These are phyloP conservation scores for Citrullus mucosospermus DNA, from an alignment of 306 rosid genomes.

Conservation along the genomic window DNA sequence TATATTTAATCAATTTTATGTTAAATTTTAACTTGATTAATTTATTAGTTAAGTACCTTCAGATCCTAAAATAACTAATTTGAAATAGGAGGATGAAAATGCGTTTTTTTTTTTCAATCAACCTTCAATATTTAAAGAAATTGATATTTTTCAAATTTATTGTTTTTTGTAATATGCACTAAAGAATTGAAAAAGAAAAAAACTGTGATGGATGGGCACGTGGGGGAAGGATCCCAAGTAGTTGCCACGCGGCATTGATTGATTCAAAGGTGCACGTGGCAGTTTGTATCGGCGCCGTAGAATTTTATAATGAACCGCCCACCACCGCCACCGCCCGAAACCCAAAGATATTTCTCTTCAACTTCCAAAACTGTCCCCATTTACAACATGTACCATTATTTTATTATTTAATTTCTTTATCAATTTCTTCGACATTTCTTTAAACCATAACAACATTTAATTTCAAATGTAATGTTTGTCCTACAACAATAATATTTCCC, in stretches of 20 bases:
- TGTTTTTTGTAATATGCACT: no score
- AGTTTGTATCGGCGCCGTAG: neutral
- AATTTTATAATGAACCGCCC: neutral
- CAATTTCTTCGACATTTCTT: neutral
- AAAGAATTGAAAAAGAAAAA: neutral
- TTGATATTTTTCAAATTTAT: no score
- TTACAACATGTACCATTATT: neutral
- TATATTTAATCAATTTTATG: no score
- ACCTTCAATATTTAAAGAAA: no score
- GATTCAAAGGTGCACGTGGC: neutral
- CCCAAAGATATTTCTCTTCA: neutral
- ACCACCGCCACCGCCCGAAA: neutral
- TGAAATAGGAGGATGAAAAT: no score
- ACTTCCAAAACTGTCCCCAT: neutral
- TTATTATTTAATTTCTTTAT: neutral
- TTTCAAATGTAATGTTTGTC: neutral
- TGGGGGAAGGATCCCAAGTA: neutral
- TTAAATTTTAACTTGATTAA: no score
- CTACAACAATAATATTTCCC: neutral
- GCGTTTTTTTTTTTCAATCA: no score
- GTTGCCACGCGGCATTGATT: neutral
- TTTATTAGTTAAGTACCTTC: no score
- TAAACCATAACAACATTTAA: no score
- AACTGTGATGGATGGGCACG: neutral
- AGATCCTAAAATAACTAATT: no score